Evolutionary conservation across 2,329 filamentous ascomycete genomes (phyloP).

Genomic region (Podosphaera fusca): DNA sequence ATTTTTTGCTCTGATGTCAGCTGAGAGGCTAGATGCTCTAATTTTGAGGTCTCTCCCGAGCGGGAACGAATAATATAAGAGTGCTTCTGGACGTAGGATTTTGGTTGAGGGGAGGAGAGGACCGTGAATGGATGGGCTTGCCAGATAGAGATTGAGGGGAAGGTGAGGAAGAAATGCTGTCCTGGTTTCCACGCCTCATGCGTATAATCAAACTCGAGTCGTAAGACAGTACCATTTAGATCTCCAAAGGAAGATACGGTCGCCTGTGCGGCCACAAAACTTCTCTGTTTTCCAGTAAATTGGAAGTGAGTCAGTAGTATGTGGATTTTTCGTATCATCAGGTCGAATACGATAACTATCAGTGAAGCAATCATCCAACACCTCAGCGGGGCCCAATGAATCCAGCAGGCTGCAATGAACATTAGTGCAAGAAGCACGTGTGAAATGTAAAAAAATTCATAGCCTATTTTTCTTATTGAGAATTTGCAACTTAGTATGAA

Average conservation of each 20-base stretch:
- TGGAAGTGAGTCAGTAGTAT: conserved; percentile 32
- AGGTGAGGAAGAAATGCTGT: conserved; percentile 57
- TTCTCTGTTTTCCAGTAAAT: conserved; percentile 23
- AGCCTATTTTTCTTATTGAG: conserved; percentile 43
- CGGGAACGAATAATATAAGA: conserved; percentile 35
- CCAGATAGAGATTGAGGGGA: conserved; percentile 47
- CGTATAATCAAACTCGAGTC: conserved; percentile 45
- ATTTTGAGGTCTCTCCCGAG: conserved; percentile 27
- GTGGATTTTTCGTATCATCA: conserved; percentile 32
- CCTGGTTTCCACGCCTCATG: conserved; percentile 41
- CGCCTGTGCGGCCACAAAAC: conserved; percentile 10
- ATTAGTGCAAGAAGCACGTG: conserved; percentile 53
- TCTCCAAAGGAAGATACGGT: conserved; percentile 30
- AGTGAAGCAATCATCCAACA: conserved; percentile 48
- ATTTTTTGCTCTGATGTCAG: conserved; percentile 18
- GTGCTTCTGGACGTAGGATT: conserved; percentile 19
- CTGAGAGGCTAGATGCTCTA: conserved; percentile 17
- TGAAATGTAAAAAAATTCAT: conserved; percentile 54
- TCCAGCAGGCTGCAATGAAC: conserved; percentile 55
- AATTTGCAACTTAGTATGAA: conserved; percentile 32
- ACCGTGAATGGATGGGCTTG: conserved; percentile 61
- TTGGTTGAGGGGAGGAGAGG: conserved; percentile 44
- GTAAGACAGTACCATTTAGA: conserved; percentile 34
- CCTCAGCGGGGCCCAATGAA: conserved; percentile 44
- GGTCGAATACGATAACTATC: conserved; percentile 40